Conservation (phyloP, 1,139 yeast species). For the Yarrowia galli region DNA sequence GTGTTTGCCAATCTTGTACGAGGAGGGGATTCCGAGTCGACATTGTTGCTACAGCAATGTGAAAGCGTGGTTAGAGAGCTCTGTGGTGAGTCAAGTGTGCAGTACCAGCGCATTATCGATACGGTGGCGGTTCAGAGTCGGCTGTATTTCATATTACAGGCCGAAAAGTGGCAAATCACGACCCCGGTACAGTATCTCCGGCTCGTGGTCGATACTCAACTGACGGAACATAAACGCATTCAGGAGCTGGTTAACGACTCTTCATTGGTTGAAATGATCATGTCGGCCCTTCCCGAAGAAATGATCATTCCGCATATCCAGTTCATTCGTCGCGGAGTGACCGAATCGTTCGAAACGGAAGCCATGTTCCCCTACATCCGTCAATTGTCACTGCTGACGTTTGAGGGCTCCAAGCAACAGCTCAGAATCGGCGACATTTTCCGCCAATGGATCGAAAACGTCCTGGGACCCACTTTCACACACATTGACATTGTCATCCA, state of each 20-base stretch:
- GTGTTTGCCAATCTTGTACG: background rate
- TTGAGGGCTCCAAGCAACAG: constrained; percentile 15
- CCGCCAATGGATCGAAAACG: constrained; percentile 27
- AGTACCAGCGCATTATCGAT: background rate
- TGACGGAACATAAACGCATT: background rate
- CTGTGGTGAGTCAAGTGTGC: constrained; percentile 19
- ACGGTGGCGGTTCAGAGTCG: constrained; percentile 3
- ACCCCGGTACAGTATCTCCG: background rate
- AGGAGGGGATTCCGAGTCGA: background rate
- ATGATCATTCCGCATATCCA: constrained; percentile 21
- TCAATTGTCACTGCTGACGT: background rate
- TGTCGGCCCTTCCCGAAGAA: constrained; percentile 17
- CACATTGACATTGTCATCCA: constrained; percentile 6
- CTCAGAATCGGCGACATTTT: constrained; percentile 24
- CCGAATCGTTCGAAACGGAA: constrained; percentile 18
- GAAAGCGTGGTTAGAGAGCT: constrained; percentile 15
- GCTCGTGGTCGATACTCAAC: constrained; percentile 9
- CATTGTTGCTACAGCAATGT: background rate
- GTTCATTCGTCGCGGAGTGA: constrained; percentile 3
- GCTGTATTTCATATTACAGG: constrained; percentile 6
- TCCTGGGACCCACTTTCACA: constrained; percentile 15
- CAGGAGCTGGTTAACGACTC: constrained; percentile 7
- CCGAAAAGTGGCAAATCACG: constrained; percentile 25
- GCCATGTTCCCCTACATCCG: background rate
- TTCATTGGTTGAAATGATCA: background rate